Evolutionary conservation across 345 rosid genomes (phyloP).

Genomic region (Aurinia saxatilis): DNA sequence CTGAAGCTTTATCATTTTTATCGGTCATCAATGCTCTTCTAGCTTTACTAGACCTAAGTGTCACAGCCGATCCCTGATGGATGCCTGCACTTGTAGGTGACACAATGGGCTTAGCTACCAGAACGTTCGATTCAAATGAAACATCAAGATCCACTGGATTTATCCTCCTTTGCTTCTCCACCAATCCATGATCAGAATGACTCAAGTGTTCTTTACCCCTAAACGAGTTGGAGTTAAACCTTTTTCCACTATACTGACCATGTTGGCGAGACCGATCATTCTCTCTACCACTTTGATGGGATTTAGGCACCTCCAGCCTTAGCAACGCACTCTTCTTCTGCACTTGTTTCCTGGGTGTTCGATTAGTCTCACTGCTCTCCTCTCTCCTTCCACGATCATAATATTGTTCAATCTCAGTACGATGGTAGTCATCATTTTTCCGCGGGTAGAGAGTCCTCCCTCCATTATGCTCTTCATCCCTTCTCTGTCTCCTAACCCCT

Average conservation of each 20-base stretch:
- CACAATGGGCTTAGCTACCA: slow-evolving; percentile 65
- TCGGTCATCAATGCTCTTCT: slow-evolving; percentile 32
- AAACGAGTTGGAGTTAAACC: slow-evolving; percentile 30
- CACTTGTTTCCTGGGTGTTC: slow-evolving; percentile 49
- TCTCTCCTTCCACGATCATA: slow-evolving; percentile 46
- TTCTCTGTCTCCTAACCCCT: slow-evolving; percentile 34
- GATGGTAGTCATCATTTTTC: slow-evolving; percentile 37
- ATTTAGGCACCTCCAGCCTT: slow-evolving; percentile 60
- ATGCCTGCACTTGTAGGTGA: slow-evolving; percentile 34
- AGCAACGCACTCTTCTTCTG: slow-evolving; percentile 84
- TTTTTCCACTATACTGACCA: slow-evolving; percentile 32
- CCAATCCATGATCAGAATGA: slow-evolving; percentile 30
- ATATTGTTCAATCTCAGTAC: slow-evolving; percentile 34
- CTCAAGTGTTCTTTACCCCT: slow-evolving; percentile 45
- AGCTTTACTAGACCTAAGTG: slow-evolving; percentile 46
- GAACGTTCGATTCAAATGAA: slow-evolving; percentile 69
- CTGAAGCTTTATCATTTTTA: slow-evolving; percentile 30
- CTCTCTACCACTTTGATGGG: slow-evolving; percentile 43
- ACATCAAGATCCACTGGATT: slow-evolving; percentile 76
- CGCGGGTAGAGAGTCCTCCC: slow-evolving; percentile 25
- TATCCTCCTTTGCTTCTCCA: slow-evolving; percentile 43
- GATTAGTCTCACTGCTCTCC: slow-evolving; percentile 35
- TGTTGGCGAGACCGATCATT: slow-evolving; percentile 36
- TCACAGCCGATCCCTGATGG: slow-evolving; percentile 28
- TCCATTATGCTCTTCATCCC: slow-evolving; percentile 26